These are phyloP conservation scores for Aspergillus cejpii DNA, from an alignment of 2,329 filamentous ascomycete genomes.

Conservation along the genomic window DNA sequence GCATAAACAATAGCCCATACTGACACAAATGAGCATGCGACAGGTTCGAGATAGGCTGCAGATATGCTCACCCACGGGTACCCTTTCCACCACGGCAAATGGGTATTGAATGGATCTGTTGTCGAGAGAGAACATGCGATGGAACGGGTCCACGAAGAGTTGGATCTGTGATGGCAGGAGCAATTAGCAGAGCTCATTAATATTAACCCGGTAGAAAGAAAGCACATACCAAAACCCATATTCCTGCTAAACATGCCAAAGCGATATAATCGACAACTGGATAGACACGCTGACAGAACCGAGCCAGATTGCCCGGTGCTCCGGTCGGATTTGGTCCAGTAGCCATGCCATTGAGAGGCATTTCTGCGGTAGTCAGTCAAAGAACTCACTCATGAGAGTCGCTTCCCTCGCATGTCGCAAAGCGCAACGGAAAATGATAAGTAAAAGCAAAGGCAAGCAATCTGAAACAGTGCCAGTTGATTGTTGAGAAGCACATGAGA, in stretches of 20 bases:
- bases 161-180: slow-evolving; percentile 46
- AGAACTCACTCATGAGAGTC: slow-evolving; percentile 8
- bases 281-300: slow-evolving; percentile 64
- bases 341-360: slow-evolving; percentile 27
- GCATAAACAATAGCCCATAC: slow-evolving; percentile 73
- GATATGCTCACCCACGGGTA: slow-evolving; percentile 60
- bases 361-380: slow-evolving; percentile 10
- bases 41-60: background rate
- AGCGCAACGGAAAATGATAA: background rate
- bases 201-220: background rate
- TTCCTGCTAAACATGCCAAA: slow-evolving; percentile 60
- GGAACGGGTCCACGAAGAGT: slow-evolving; percentile 73
- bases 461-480: background rate
- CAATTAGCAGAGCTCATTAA: slow-evolving; percentile 1
- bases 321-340: slow-evolving; percentile 30
- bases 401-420: slow-evolving; percentile 1
- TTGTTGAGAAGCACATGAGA: background rate
- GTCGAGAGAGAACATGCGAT: slow-evolving; percentile 87
- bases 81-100: slow-evolving; percentile 74
- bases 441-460: background rate
- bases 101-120: slow-evolving; percentile 80
- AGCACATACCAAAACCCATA: slow-evolving; percentile 45
- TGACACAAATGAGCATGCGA: slow-evolving; percentile 9
- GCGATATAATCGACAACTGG: slow-evolving; percentile 81
- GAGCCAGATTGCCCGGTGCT: slow-evolving; percentile 43